A percentile compares a stretch with the other conserved stretches of the same genome.
These are phyloP conservation scores for Chloranthus sessilifolius DNA, from an alignment of 164 flowering plant species.

Conservation along the genomic window DNA sequence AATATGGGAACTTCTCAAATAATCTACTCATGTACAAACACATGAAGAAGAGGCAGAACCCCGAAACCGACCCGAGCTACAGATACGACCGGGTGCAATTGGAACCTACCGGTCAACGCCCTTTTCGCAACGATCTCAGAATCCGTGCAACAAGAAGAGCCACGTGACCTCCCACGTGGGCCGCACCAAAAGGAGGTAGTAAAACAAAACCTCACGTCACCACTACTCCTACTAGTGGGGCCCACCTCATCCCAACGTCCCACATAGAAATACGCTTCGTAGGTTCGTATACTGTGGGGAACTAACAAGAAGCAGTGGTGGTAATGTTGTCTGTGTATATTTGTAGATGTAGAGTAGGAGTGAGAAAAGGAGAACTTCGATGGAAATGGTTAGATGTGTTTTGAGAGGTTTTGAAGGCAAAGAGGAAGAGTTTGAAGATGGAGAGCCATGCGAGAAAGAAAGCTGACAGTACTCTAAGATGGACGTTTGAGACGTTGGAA, in stretches of 20 bases:
- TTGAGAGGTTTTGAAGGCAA: conserved; percentile 3
- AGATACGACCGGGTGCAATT: conserved; percentile 14
- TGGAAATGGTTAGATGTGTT: conserved; percentile 9
- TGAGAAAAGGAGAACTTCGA: background rate
- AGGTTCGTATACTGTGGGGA: background rate
- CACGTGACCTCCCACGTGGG: conserved; percentile 21
- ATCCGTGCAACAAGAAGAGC: conserved; percentile 14
- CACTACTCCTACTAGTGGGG: no score
- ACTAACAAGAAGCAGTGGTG: background rate
- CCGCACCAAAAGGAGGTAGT: conserved; percentile 1
- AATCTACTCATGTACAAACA: no score
- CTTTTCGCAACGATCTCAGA: conserved; percentile 8
- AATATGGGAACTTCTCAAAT: no score
- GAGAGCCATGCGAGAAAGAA: conserved; percentile 34
- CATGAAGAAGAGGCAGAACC: conserved; percentile 27
- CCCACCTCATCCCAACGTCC: no score
- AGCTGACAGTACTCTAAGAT: conserved; percentile 10
- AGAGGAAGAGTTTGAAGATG: conserved; percentile 40
- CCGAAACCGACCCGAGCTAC: no score
- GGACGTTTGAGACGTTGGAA: conserved; percentile 11
- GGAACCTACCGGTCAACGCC: conserved; percentile 4
- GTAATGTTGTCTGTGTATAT: background rate
- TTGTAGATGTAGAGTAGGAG: background rate
- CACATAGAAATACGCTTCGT: background rate
- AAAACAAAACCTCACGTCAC: conserved; percentile 19